Evolutionary conservation across 306 rosid genomes (phyloP).

Genomic region (Adenanthera pavonina): DNA sequence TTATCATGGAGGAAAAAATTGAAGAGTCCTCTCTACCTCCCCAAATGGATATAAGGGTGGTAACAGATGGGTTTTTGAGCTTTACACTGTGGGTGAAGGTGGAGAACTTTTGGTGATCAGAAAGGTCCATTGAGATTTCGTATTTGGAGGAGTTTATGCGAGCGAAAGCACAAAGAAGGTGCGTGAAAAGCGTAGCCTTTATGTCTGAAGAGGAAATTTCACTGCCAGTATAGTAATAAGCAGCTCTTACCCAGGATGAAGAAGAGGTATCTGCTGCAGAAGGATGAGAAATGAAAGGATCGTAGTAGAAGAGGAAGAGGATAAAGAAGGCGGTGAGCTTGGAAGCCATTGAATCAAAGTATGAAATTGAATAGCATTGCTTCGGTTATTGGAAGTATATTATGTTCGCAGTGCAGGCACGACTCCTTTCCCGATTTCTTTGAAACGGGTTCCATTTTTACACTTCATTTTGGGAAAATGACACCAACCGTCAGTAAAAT

Average conservation of each 20-base stretch:
- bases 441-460: background rate
- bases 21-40: conserved; percentile 16
- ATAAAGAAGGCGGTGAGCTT: background rate
- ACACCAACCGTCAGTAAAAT: too few relatives aligned
- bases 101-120: conserved; percentile 12
- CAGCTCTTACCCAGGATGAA: conserved; percentile 32
- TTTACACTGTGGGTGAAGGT: conserved; percentile 38
- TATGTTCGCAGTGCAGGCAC: background rate
- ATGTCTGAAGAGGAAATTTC: conserved; percentile 21
- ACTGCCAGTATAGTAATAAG: conserved; percentile 4
- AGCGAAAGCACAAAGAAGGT: conserved; percentile 43
- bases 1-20: conserved; percentile 28
- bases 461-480: background rate
- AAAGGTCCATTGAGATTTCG: conserved; percentile 15
- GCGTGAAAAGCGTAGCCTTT: conserved; percentile 40
- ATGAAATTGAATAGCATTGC: background rate
- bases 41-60: conserved; percentile 42
- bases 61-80: conserved; percentile 37
- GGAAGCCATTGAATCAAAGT: conserved; percentile 38
- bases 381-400: background rate
- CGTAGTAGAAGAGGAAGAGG: background rate
- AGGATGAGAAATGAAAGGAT: conserved; percentile 9
- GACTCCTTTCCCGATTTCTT: background rate
- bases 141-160: conserved; percentile 22
- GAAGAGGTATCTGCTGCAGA: conserved; percentile 26